Base-by-base conservation (phyloP, 2,329 filamentous ascomycete genomes). In the Penicillium concentricum region DNA sequence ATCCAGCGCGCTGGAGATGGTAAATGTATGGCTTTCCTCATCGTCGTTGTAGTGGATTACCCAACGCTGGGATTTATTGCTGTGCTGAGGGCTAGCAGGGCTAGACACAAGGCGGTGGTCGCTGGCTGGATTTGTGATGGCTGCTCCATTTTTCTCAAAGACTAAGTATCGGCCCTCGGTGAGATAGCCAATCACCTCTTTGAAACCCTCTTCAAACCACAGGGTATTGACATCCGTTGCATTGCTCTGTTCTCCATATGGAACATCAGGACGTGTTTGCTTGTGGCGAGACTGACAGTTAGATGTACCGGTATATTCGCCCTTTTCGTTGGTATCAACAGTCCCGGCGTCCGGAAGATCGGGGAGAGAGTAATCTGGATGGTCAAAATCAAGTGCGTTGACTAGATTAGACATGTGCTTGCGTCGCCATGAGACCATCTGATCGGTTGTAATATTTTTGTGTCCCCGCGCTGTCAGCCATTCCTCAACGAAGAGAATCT, bases 161-260 rank as follows among this genome's bases (percentile, higher is more conserved):
- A 79, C 78, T 15, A 84, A 73, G 62, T 79, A 83, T 18, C 81
- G 79, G 12, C 82, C 82, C 64, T 84, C 82, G 5, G 81, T 84
- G 26, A 84, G 69, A 22, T 76, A 72, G 1, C 82, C 82, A 3
- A 82, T 72, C 30, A 81, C 74, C 32, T 75, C 63, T 68, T 85
- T 85, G 74, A 79, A 84, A 1, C 82, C 82, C 37, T 80, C 70
- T 61, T 84, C 82, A n/a, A 78, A 79, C 39, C 75, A 75, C 32
- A 69, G 61, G 5, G 65, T 50, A 9, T 70, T 66, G 28, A 54
- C 69, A 12, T 70, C 65, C 16, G 59, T 71, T 2, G 69, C 71
- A 10, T 75, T 72, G 9, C 71, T 68, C 46, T 78, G 72, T 20
- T 73, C 61, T 12, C 74, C 76, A 62, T 83, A 84, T 0, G 82